Base-by-base conservation (phyloP, 2,329 filamentous ascomycete genomes). In the Amauroascus verrucosus region DNA sequence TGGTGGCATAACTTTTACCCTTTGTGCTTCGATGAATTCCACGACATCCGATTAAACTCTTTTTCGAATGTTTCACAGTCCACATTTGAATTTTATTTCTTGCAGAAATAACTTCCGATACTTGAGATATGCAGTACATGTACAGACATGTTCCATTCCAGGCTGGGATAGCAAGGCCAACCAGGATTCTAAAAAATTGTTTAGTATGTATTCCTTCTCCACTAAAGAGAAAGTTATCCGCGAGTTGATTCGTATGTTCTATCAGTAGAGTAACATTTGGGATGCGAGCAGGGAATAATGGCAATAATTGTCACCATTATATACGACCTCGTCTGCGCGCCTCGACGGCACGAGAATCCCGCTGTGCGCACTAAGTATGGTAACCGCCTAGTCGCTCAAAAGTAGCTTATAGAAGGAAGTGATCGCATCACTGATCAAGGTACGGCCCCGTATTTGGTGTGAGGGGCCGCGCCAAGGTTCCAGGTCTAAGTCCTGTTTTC, bases 21-120 rank as follows among this genome's bases (percentile, higher is more conserved):
- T 40, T 43, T 41, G 48, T 51, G 48, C 32, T 37, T 33, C 48
- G 20, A 44, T 51, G 7, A 16, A 16, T 38, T 46, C 50, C 40
- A 52, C 30, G 6, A 20, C 41, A 52, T 38, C 40, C 50, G 41
- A 26, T 37, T 22, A 52, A 30, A 40, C 50, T 37, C 32, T 30
- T 43, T 37, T 26, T 51, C 48, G 20, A 30, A 40, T 30, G 40
- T 52, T 46, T 46, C 50, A 52, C 50, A 30, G 50, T 16, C 41
- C 41, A 20, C 38, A 52, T 38, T 24, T n/a, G 14, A 52, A 52
- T 52, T 20, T 20, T 30, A 20, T 28, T 52, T 9, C 30, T n/a
- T 50, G 48, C 35, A 43, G 22, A 11, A 51, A 52, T 52, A 52
- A 45, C 41, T 24, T 52, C 50, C 41, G 50, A 52, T 46, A 30